Evolutionary conservation across 1,284 basidiomycete species (phyloP), one percentile per base, ranked within the genome.

Genomic region (Marasmius sp.): DNA sequence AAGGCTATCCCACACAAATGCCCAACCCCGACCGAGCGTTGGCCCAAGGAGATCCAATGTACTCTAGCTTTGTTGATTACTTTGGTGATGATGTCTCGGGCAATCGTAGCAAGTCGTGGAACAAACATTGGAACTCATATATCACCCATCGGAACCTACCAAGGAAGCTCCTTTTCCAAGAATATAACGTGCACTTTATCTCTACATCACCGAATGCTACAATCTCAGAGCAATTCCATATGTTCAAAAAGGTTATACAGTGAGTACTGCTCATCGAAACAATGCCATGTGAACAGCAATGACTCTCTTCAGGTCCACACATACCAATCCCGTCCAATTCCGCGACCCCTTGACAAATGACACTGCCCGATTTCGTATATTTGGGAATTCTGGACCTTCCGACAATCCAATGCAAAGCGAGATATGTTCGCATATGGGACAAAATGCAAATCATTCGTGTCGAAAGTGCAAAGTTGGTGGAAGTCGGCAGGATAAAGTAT

Each of bases 141-240:
- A 66, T 72, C 1, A 69, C 58, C 10, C 67, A 75, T 58, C 59
- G 65, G 38, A 73, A 74, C 53, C 65, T 76, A 14, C 76, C 75
- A 1, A 65, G 68, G 8, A 36, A 65, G 14, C 54, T 74, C 12
- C 66, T 77, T 0, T 65, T 75, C 1, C 74, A 78, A 53, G 68
- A 79, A 59, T 71, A 62, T 34, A 67, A 71, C 65, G 67, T 70
- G 10, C 74, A 74, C 27, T 79, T 78, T 61, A 59, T 75, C 1
- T 76, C 74, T 7, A 76, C 75, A 6, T 79, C 75, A 8, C 68
- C 66, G 37, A 41, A 71, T 59, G 77, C 77, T 0, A 64, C 60
- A 14, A 64, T 71, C 12, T 41, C 68, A 0, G 77, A 80, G 61
- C 77, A 79, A 55, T 71, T 74, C 48, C 63, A 67, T 4, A 71